Evolutionary conservation across 768 basidiomycete species (phyloP).

Genomic region (Leccinum longicurvipes): DNA sequence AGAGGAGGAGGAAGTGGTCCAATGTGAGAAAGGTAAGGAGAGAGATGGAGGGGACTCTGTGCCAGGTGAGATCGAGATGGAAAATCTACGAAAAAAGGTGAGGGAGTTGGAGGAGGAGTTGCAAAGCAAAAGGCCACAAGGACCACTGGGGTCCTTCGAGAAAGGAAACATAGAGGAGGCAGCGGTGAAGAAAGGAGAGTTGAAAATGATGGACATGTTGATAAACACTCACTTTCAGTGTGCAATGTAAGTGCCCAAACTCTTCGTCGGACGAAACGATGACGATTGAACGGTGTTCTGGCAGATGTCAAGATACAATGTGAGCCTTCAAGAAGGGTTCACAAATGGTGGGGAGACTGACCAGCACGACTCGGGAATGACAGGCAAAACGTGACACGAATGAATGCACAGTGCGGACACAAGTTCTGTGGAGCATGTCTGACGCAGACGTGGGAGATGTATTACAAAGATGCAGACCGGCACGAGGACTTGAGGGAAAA

Average conservation of each 20-base stretch:
- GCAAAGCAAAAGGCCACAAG: not conserved
- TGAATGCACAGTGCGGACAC: not conserved
- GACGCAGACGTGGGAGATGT: not conserved
- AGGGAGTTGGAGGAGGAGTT: not conserved
- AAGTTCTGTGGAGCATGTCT: not conserved
- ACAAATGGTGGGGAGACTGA: not conserved
- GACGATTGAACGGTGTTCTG: not conserved
- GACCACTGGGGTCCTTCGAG: not conserved
- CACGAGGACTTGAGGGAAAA: not conserved
- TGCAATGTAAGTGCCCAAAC: not conserved
- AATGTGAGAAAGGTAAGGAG: not conserved
- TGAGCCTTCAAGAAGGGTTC: not conserved
- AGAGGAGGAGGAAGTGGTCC: not conserved
- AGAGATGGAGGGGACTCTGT: not conserved
- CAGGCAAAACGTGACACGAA: not conserved
- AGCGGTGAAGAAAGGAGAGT: not conserved
- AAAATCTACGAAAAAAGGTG: not conserved
- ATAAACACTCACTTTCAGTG: not conserved
- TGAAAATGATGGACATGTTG: not conserved
- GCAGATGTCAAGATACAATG: not conserved
- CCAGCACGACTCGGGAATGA: not conserved
- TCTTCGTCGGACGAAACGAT: too few relatives aligned
- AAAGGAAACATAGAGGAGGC: too few relatives aligned
- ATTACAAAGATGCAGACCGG: not conserved
- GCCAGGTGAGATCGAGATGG: too few relatives aligned